phyloP scores from a whole-genome alignment of 2,329 filamentous ascomycete genomes.

The Magnaporthiopsis incrustans region DNA sequence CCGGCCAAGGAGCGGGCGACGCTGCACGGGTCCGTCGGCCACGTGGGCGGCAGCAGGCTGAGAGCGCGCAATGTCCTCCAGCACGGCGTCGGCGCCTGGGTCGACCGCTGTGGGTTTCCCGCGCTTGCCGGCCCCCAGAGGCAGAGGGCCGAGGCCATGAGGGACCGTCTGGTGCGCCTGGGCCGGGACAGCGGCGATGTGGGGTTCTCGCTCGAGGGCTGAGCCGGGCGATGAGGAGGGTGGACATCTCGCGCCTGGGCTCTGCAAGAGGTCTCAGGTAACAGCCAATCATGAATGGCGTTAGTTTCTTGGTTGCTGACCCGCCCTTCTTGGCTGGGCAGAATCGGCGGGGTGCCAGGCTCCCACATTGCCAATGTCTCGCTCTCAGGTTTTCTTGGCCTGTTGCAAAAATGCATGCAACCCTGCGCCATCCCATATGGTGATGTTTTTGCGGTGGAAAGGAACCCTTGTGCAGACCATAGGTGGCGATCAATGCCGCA shows the following conservation, averaged over 20 bases:
- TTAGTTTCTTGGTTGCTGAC: no score
- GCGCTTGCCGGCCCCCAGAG: slow-evolving; percentile 18
- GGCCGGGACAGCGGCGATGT: slow-evolving; percentile 49
- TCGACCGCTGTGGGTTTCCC: slow-evolving; percentile 48
- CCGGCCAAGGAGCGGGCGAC: slow-evolving; percentile 55
- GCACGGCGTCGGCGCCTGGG: slow-evolving; percentile 64
- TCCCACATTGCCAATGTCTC: no score
- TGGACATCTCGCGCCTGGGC: no score
- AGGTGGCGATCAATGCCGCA: background rate
- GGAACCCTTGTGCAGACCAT: no score
- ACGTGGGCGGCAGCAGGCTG: slow-evolving; percentile 42
- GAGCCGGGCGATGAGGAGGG: slow-evolving; percentile 11
- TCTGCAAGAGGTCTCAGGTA: no score
- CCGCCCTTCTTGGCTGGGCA: no score
- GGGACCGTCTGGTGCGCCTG: slow-evolving; percentile 52
- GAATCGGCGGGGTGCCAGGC: no score
- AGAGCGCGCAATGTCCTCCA: slow-evolving; percentile 67
- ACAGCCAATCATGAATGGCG: no score
- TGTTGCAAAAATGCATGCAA: no score
- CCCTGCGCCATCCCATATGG: no score
- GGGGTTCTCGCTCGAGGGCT: slow-evolving; percentile 54
- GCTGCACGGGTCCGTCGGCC: slow-evolving; percentile 64
- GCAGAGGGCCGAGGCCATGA: slow-evolving; percentile 54
- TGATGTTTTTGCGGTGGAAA: no score
- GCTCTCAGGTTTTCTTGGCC: no score